Conservation (phyloP, 2,329 filamentous ascomycete species). For the Xylaria sp. region DNA sequence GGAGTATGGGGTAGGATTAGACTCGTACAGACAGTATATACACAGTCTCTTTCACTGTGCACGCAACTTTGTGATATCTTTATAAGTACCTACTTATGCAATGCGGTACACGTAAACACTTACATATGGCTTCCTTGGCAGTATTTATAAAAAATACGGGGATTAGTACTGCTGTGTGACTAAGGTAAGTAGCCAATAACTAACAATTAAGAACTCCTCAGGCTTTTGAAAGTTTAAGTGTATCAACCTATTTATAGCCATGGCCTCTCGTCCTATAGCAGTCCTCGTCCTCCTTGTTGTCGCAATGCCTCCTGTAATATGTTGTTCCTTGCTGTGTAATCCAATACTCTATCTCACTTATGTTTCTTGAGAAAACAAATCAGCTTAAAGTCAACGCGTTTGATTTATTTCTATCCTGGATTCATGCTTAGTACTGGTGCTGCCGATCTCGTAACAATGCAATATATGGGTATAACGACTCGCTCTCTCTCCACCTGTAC, state of each 20-base stretch:
- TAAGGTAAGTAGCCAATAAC: not conserved
- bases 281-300: not conserved
- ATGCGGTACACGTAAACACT: not conserved
- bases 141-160: not conserved
- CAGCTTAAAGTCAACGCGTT: not conserved
- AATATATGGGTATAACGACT: slow-evolving; percentile 37
- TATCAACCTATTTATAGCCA: not conserved
- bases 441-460: slow-evolving; percentile 30
- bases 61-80: too few relatives aligned
- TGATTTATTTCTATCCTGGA: slow-evolving; percentile 14
- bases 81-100: too few relatives aligned
- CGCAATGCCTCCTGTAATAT: too few relatives aligned
- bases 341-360: not conserved
- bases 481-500: not conserved
- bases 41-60: too few relatives aligned
- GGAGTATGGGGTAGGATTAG: too few relatives aligned
- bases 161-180: not conserved
- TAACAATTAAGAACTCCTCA: too few relatives aligned
- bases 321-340: not conserved
- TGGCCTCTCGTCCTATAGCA: not conserved
- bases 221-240: too few relatives aligned
- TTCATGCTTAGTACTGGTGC: slow-evolving; percentile 16
- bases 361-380: not conserved
- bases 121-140: not conserved
- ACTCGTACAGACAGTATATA: too few relatives aligned